A percentile compares a stretch with the other conserved stretches of the same genome.
Evolutionary conservation across 345 rosid species (phyloP).

Genomic region (Sapria himalayana): DNA sequence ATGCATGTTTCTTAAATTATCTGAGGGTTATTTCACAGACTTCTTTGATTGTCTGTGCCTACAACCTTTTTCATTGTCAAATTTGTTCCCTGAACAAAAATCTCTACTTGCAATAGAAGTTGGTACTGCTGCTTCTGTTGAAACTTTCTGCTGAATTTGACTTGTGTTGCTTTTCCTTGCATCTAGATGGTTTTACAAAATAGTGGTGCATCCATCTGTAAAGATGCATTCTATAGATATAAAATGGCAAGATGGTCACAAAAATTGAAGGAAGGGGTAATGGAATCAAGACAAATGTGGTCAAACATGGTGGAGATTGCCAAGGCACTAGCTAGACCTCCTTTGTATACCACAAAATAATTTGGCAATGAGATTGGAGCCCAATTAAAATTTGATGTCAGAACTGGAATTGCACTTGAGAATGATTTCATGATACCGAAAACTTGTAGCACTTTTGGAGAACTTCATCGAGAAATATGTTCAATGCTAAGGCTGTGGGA

Average conservation of each 20-base stretch:
- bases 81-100: conserved; percentile 7
- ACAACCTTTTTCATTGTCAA: conserved; percentile 12
- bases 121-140: conserved; percentile 4
- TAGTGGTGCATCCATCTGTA: conserved; percentile 74
- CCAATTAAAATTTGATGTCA: conserved; percentile 75
- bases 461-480: conserved; percentile 75
- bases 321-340: conserved; percentile 66
- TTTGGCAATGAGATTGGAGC: conserved; percentile 95
- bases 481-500: conserved; percentile 84
- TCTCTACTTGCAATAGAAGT: conserved; percentile 3
- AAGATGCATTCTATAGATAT: conserved; percentile 92
- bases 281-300: conserved; percentile 79
- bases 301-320: conserved; percentile 95
- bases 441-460: conserved; percentile 62
- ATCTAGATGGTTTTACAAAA: conserved; percentile 79
- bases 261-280: conserved; percentile 87
- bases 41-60: conserved; percentile 16
- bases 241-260: conserved; percentile 91
- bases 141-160: conserved; percentile 11
- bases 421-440: conserved; percentile 75
- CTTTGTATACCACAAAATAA: conserved; percentile 67
- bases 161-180: too few relatives aligned
- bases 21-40: conserved; percentile 8
- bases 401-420: conserved; percentile 56
- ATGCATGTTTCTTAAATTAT: conserved; percentile 32